Base-by-base conservation (phyloP, 352 stramenopile genomes). In the Phytophthora pluvialis region DNA sequence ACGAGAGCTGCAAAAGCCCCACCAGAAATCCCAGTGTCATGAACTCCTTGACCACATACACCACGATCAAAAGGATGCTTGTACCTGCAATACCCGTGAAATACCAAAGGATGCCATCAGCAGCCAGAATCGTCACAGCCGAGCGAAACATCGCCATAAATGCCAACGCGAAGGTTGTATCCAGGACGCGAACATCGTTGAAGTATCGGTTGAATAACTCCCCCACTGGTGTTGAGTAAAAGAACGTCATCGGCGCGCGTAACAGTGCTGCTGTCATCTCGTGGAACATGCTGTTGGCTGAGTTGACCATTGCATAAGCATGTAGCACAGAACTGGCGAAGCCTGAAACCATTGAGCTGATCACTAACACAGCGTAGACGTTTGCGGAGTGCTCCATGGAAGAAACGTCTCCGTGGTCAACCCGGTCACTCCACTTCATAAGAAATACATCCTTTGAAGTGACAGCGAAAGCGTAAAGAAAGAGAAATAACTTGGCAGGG, bases 181-280 rank as follows among this genome's bases (percentile, higher is more conserved):
- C 73, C 29, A 73, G 28, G 9, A 74, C 45, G 25, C 59, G 54
- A 25, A 81, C 49, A 52, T 79, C 67, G n/a, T 75, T 61, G 46
- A 81, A 72, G 38, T 84, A 84, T 15, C 76, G 70, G 39, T 78
- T 80, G 40, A 84, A 73, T 15, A 84, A 64, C 32, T 80, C 65
- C 0, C 76, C 76, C 18, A 84, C 73, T n/a, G 76, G 73, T 12
- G 73, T 81, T 9, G 66, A 67, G 32, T 78, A 75, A 29, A 84
- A 84, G 58, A 84, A 84, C 3, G 60, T 61, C 67, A 81, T 76
- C 8, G 76, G 73, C 1, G 76, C 73, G 31, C 62, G 76, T 8
- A 84, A 48, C 16, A 84, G 44, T 28, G 76, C 70, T 11, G 39
- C 63, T 32, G 76, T 84, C 76, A 84, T 81, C n/a, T 70, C 69